These are phyloP conservation scores for Tetrapisispora fleetii DNA, from an alignment of 805 yeast species.

Conservation along the genomic window DNA sequence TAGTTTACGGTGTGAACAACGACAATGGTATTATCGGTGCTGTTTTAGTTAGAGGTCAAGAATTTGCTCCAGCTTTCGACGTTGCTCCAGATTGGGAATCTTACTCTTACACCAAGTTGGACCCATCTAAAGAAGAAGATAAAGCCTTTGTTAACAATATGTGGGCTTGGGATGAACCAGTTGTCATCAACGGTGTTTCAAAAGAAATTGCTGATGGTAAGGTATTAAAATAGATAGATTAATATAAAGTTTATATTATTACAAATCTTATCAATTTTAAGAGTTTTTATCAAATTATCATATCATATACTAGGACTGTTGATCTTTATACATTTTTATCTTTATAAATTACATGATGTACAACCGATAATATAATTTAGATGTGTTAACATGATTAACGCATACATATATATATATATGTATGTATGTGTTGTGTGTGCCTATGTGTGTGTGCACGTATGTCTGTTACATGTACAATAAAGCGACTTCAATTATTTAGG, in stretches of 20 bases:
- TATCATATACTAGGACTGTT: too few relatives aligned
- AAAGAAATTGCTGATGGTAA: conserved; percentile 95
- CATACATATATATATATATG: too few relatives aligned
- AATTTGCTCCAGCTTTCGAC: conserved; percentile 79
- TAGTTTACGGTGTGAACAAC: conserved; percentile 98
- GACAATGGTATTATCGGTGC: conserved; percentile 95
- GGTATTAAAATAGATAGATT: conserved; percentile 68
- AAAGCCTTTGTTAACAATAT: conserved; percentile 76
- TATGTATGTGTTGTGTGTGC: too few relatives aligned
- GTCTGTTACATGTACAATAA: too few relatives aligned
- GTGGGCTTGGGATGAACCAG: conserved; percentile 99
- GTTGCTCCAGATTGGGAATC: conserved; percentile 99
- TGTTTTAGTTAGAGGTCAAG: conserved; percentile 93
- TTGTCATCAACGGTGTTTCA: conserved; percentile 64
- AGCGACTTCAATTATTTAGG: too few relatives aligned
- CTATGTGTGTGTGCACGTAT: too few relatives aligned
- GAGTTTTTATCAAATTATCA: too few relatives aligned
- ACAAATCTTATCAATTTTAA: too few relatives aligned
- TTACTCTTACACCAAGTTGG: conserved; percentile 73
- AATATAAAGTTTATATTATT: background rate
- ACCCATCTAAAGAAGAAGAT: conserved; percentile 66
- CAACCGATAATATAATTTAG: too few relatives aligned
- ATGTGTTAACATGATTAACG: too few relatives aligned
- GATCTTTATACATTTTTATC: too few relatives aligned
- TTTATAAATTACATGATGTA: too few relatives aligned